Evolutionary conservation across 352 stramenopile genomes (phyloP), one percentile per base, ranked within the genome.

Genomic region (Phytophthora fragariaefolia): DNA sequence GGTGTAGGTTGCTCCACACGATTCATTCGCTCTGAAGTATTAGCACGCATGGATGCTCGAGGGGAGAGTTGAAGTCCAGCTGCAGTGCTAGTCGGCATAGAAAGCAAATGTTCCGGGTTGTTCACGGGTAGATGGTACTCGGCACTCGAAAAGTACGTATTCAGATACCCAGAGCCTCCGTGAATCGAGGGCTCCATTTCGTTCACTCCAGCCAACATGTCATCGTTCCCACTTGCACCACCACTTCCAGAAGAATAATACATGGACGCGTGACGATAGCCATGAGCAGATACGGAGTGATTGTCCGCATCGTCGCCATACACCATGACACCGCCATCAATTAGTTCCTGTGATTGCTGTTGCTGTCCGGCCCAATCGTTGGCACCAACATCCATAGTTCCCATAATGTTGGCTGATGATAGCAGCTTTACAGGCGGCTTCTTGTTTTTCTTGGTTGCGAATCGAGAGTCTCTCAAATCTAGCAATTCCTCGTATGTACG

Each of bases 401-500:
- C 76, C 24, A 85, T 66, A 22, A 89, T 75, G 30, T 80, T 87
- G 3, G 74, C 47, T 0, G 74, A 82, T 18, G 76, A 82, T 15
- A 90, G 54, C 34, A 87, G 52, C 55, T 89, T 87, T 24, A 84
- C 73, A 3, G 82, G 71, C 17, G 71, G 66, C 46, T 91, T 91
- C 65, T 90, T 91, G 71, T 86, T 91, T 68, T 92, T 94, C 72
- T 88, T 92, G 40, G 82, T 92, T 22, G 79, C 82, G 40, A 92
- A 92, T 4, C 86, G 82, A 18, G 83, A 87, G 58, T 95, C 86
- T 13, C 86, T 74, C 60, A 91, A 71, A 13, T 89, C 81, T 9
- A 95, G 59, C 13, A 95, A 73, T 48, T 93, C 83, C 38, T 92
- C 82, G 51, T 95, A 95, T 8, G 86, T 95, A 4, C 86, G 67